phyloP scores from a whole-genome alignment of 805 yeast species.

The Schizosaccharomyces lindneri region DNA sequence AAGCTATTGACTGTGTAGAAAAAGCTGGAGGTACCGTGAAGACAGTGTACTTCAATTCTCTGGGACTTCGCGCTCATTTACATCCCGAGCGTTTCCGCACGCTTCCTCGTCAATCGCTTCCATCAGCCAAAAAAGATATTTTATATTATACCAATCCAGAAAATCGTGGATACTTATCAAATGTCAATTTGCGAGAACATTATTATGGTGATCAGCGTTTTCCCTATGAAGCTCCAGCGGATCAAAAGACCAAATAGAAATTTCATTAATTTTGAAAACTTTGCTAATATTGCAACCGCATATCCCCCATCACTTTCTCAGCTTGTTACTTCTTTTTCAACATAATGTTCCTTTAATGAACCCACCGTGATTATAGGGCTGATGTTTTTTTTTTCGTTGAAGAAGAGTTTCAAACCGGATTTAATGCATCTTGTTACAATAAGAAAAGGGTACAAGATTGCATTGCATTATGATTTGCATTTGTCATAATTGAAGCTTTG shows the following conservation, averaged over 20 bases:
- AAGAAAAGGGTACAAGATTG: too few relatives aligned
- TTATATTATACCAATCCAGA: slow-evolving; percentile 47
- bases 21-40: slow-evolving; percentile 46
- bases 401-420: not conserved
- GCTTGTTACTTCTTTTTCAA: not conserved
- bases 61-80: slow-evolving; percentile 52
- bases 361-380: not conserved
- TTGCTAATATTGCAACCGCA: not conserved
- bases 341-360: too few relatives aligned
- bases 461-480: too few relatives aligned
- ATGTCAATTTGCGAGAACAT: not conserved
- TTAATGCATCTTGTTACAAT: not conserved
- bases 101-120: slow-evolving; percentile 65
- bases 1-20: slow-evolving; percentile 54
- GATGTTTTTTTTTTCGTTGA: not conserved
- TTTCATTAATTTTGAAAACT: not conserved
- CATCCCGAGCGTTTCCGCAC: slow-evolving; percentile 59
- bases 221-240: not conserved
- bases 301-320: not conserved
- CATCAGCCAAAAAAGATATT: slow-evolving; percentile 58
- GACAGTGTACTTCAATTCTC: slow-evolving; percentile 40
- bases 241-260: not conserved
- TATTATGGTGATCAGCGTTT: not conserved
- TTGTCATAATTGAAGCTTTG: too few relatives aligned
- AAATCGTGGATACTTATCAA: slow-evolving; percentile 47